phyloP scores from a whole-genome alignment of 2,329 filamentous ascomycete genomes.

The Colletotrichum gloeosporioides region DNA sequence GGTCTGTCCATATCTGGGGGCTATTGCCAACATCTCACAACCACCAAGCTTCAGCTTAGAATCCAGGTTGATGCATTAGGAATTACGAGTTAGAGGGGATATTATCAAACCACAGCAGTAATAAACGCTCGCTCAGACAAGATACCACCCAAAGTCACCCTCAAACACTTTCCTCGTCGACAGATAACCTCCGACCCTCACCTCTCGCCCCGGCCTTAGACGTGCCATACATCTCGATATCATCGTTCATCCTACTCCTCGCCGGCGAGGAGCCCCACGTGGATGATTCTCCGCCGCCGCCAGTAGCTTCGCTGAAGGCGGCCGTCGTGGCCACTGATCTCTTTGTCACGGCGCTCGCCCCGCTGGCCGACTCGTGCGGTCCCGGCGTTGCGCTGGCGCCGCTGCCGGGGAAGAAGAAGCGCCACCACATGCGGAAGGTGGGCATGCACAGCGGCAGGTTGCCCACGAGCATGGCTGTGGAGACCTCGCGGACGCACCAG shows the following conservation, averaged over 20 bases:
- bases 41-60: neutral
- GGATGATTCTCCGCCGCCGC: neutral
- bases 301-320: neutral
- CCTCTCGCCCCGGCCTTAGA: neutral
- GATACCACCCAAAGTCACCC: fast-evolving
- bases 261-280: neutral
- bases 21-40: fast-evolving
- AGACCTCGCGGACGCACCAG: conserved; percentile 16
- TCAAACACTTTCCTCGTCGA: neutral
- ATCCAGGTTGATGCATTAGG: neutral
- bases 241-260: neutral
- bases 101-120: neutral
- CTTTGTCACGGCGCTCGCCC: neutral
- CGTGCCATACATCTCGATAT: neutral
- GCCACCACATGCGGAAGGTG: neutral
- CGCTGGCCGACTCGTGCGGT: neutral
- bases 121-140: neutral
- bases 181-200: neutral
- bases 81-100: neutral
- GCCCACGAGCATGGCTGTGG: conserved; percentile 18
- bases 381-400: neutral
- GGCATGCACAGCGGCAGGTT: conserved; percentile 17
- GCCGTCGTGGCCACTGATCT: neutral
- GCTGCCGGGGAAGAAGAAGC: neutral
- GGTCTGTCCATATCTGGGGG: fast-evolving